Base-by-base conservation (phyloP, 495 filamentous ascomycete species). In the Neurospora sp. region DNA sequence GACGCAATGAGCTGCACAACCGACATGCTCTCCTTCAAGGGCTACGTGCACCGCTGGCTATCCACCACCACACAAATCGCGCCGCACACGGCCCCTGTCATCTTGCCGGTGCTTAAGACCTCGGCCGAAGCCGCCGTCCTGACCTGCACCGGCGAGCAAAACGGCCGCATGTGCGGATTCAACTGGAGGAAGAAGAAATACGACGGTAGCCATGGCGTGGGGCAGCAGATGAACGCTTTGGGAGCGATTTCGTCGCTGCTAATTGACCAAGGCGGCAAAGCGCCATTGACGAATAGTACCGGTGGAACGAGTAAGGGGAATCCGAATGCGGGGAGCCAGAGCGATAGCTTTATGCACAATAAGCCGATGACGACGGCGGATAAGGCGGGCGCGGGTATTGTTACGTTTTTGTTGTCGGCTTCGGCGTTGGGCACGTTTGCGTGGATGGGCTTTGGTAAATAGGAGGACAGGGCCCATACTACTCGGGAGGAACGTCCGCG, bases 1-100 rank as follows among this genome's bases (percentile, higher is more conserved):
- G 81, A 78, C 77, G 74, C 82, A 82, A 72, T 86, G 76, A 80
- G 83, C 1, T 94, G 93, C 83, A 89, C 92, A 72, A 88, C 89
- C 46, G 93, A 96, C 77, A 92, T 94, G 84, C 86, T 87, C 54
- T 92, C 90, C 46, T 97, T 94, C 89, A 97, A 96, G 82, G 92
- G 92, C 41, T 96, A 94, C 82, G 84, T 95, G 18, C 84, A 92
- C 31, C 92, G 94, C 35, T 97, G 93, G 92, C 87, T 97, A 81
- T 89, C 89, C n/a, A 83, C 84, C 7, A 86, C 88, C 5, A 90
- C 90, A 9, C 88, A 92, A 75, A 78, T 94, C 69, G 92, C 90
- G 0, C 93, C 94, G 3, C 92, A 89, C 79, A 90, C 86, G 3
- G 82, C 82, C 39, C 84, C 85, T 46, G 81, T 78, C 59, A 87